Evolutionary conservation across 257 asterid genomes (phyloP).

Genomic region (Penstemon barbatus): DNA sequence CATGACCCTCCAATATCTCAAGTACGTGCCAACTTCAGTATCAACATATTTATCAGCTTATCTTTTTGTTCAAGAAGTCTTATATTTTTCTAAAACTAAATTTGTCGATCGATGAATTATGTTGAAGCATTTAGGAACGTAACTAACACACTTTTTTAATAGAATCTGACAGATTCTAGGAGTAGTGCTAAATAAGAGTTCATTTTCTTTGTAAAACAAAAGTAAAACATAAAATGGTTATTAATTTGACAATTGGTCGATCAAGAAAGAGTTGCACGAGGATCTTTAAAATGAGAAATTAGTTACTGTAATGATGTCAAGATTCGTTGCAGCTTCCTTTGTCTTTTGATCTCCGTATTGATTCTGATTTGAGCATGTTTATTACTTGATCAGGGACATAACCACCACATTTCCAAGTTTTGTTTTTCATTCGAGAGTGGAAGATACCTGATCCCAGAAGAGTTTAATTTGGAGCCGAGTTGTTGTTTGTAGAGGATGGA

Average conservation of each 20-base stretch:
- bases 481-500: conserved; percentile 32
- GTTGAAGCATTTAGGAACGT: conserved; percentile 1
- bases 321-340: neutral
- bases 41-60: neutral
- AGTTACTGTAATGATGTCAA: neutral
- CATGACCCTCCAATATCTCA: conserved; percentile 97
- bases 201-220: neutral
- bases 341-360: neutral
- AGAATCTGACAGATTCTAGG: too few species aligned
- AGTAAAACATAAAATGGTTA: neutral
- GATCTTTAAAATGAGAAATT: neutral
- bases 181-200: neutral
- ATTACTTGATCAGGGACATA: conserved; percentile 45
- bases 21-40: conserved; percentile 42
- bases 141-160: neutral
- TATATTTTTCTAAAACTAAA: conserved; percentile 4
- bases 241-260: neutral
- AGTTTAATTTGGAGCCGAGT: conserved; percentile 18
- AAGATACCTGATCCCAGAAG: conserved; percentile 63
- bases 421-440: conserved; percentile 92
- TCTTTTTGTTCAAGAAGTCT: conserved; percentile 13
- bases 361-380: conserved; percentile 4
- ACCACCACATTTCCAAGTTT: conserved; percentile 94
- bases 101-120: neutral
- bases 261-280: neutral